A percentile compares a stretch with the other conserved stretches of the same genome.
Conservation (phyloP, 163 green algal genomes). For the Scenedesmus sp. region DNA sequence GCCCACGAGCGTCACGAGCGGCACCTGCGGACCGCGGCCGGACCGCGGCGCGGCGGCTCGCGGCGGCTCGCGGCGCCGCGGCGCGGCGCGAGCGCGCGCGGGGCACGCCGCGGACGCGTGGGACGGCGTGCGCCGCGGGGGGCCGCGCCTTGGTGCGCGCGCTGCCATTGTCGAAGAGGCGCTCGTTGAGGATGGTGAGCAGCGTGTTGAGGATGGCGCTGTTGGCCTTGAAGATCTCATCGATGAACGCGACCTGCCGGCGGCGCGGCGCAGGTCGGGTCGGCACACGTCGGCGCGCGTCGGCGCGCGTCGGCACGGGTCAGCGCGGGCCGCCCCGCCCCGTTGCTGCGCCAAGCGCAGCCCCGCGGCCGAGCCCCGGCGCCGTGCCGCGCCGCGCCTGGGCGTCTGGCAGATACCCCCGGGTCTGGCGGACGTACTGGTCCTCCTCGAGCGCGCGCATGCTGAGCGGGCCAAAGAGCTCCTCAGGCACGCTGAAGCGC, state of each 20-base stretch:
- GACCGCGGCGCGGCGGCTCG: too few relatives aligned
- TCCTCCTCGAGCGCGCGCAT: constrained; percentile 82
- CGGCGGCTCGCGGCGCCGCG: too few relatives aligned
- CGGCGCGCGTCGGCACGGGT: too few relatives aligned
- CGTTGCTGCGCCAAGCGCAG: too few relatives aligned
- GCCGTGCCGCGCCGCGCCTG: constrained; percentile 63
- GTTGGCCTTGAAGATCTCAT: constrained; percentile 98
- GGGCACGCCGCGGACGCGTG: too few relatives aligned
- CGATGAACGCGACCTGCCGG: constrained; percentile 90
- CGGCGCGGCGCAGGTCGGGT: too few relatives aligned
- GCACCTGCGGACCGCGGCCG: constrained; percentile 42
- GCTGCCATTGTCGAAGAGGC: constrained; percentile 95
- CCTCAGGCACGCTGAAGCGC: constrained; percentile 87
- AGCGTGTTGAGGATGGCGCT: constrained; percentile 96
- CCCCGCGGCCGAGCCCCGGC: too few relatives aligned
- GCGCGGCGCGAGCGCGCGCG: too few relatives aligned
- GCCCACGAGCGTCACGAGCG: constrained; percentile 78
- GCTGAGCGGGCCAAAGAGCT: constrained; percentile 88
- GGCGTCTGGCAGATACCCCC: constrained; percentile 69
- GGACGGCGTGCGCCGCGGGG: too few relatives aligned
- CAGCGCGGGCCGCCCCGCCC: too few relatives aligned
- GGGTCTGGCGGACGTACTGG: constrained; percentile 68
- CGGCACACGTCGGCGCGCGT: too few relatives aligned
- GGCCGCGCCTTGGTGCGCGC: constrained; percentile 67
- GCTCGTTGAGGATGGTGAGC: constrained; percentile 96